Conservation (phyloP, 768 basidiomycete species). For the Hygrocybe coccinea region DNA sequence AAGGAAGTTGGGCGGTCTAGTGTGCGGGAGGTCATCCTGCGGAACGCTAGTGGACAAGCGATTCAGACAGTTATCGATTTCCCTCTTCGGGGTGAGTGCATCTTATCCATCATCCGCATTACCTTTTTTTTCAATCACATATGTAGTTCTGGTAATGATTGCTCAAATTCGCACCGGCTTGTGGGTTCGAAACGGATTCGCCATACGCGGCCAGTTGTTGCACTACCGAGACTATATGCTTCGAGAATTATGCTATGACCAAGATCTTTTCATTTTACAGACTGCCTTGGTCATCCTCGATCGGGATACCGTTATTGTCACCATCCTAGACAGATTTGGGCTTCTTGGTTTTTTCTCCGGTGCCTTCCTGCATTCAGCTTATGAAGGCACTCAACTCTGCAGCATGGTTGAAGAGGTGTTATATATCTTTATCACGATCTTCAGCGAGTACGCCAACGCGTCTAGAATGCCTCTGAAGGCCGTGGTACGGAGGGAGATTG, state of each 20-base stretch:
- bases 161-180: slow-evolving; percentile 92
- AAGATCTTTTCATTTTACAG: slow-evolving; percentile 87
- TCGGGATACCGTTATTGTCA: slow-evolving; percentile 74
- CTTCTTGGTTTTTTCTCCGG: slow-evolving; percentile 77
- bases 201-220: slow-evolving; percentile 88
- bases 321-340: slow-evolving; percentile 86
- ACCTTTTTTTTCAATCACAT: background rate
- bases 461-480: slow-evolving; percentile 57
- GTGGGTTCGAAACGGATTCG: slow-evolving; percentile 97
- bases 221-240: slow-evolving; percentile 97
- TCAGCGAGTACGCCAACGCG: slow-evolving; percentile 77
- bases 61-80: slow-evolving; percentile 80
- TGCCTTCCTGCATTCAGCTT: slow-evolving; percentile 49
- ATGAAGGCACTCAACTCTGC: slow-evolving; percentile 66
- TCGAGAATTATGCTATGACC: slow-evolving; percentile 93
- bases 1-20: slow-evolving; percentile 47
- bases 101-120: background rate
- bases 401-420: slow-evolving; percentile 91
- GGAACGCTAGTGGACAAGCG: slow-evolving; percentile 59
- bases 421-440: slow-evolving; percentile 78
- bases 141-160: slow-evolving; percentile 76
- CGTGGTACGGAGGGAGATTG: slow-evolving; percentile 76
- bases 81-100: slow-evolving; percentile 71
- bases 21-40: slow-evolving; percentile 56
- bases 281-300: slow-evolving; percentile 73